Evolutionary conservation across 805 yeast species (phyloP), one percentile per base, ranked within the genome.

Genomic region (Monosporozyma aquatica): DNA sequence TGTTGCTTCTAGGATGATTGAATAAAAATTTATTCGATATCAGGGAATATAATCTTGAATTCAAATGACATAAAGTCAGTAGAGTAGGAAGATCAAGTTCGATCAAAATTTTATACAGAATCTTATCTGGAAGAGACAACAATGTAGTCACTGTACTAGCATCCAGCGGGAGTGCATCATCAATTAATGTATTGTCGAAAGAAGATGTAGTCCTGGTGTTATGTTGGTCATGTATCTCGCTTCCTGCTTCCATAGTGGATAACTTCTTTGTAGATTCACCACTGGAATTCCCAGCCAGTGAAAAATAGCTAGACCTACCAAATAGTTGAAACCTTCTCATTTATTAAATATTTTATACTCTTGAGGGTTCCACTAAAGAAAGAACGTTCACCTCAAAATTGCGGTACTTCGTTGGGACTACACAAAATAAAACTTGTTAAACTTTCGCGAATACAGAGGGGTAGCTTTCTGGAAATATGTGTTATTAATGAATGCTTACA

Each of bases 11-110:
- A 18, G 23, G 35, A 10, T 32, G 22, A 13, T 52, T 52, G 47
- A 53, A 63, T 3, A 63, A 46, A 22, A 55, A 52, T 6, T 56
- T 43, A 37, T 51, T 53, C 9, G 55, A 50, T 2, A 61, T 47
- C 1, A 59, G 23, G 8, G 43, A 39, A 36, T 61, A 59, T 6
- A 61, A 45, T 33, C 39, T 43, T 14, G 52, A 47, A 45, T 55
- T 53, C 6, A 56, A 55, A 38, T 41, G 49, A 39, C 64, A 52
- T 14, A 56, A 42, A 6, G 52, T 30, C 4, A 53, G 45, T 37
- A 52, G 42, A 5, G 56, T 52, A 35, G 33, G 34, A 4, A 38
- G 45, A 43, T 51, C 64, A 44, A 54, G 52, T 48, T 47, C 21
- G 14, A 46, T 48, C 24, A 62, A 39, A n/a, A 62, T 56, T 28